A percentile compares a stretch with the other conserved stretches of the same genome.
Evolutionary conservation across 345 rosid genomes (phyloP).

Genomic region (Geranium brycei): DNA sequence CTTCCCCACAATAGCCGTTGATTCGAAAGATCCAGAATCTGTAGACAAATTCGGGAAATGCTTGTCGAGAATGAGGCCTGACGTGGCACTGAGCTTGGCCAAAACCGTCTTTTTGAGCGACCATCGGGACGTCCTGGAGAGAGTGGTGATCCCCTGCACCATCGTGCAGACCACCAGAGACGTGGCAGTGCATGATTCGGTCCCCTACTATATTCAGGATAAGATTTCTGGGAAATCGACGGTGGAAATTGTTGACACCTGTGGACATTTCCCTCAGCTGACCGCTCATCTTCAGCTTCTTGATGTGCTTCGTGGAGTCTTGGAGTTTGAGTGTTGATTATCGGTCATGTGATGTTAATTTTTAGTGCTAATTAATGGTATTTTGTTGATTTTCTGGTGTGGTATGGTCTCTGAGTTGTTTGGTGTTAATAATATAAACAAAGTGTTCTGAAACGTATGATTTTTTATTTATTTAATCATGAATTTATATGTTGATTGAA

Average conservation of each 20-base stretch:
- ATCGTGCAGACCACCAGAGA: conserved; percentile 10
- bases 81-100: conserved; percentile 45
- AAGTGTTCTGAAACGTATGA: no score
- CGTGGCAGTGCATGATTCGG: conserved; percentile 9
- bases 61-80: conserved; percentile 39
- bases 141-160: conserved; percentile 8
- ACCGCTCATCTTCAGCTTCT: conserved; percentile 46
- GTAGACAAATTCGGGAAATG: conserved; percentile 18
- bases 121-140: conserved; percentile 8
- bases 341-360: no score
- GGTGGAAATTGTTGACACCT: conserved; percentile 36
- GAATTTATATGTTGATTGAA: no score
- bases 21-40: conserved; percentile 24
- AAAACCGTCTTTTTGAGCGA: conserved; percentile 19
- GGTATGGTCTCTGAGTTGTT: no score
- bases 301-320: conserved; percentile 24
- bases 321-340: conserved; percentile 15
- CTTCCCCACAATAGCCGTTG: conserved; percentile 36
- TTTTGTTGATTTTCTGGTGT: no score
- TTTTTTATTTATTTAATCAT: no score
- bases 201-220: conserved; percentile 36
- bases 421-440: no score
- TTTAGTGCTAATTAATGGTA: no score
- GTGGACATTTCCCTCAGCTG: conserved; percentile 68
- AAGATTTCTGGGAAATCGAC: conserved; percentile 42